Base-by-base conservation (phyloP, 108 stramenopile genomes). In the Fistulifera pelliculosa region DNA sequence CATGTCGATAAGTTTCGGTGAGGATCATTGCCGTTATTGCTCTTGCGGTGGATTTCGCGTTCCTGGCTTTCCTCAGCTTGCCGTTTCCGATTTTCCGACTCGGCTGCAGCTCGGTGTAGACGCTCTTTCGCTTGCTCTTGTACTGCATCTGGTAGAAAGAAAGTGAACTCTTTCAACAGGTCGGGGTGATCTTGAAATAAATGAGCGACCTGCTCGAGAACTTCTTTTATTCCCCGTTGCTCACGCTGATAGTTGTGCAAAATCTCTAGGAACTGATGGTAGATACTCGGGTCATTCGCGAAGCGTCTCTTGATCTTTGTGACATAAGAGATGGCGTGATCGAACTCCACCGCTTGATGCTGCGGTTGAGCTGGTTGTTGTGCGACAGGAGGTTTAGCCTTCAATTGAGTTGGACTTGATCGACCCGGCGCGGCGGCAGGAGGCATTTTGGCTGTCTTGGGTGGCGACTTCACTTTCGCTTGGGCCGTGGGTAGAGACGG, bases 211-310 rank as follows among this genome's bases (percentile, higher is more conserved):
- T 97, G 90, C 50, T 94, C 94, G 22, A 96, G 68, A 18, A 96
- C 98, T 44, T 97, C 94, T 54, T 97, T 96, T 70, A 99, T 96
- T 0, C 89, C 88, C n/a, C 93, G 87, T 62, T 98, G 96, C 62
- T 98, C 96, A 58, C 94, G 94, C 61, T 98, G 97, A 69, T 99
- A 99, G 7, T 94, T 96, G 78, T 98, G 97, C 40, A 99, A 73
- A 56, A 98, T 98, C 66, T 99, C 95, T 12, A 99, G 81, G 69
- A 99, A 99, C 54, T 94, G 79, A 60, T 95, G 92, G 68, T 95
- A 96, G 1, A 87, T 93, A 48, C 92, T 92, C 7, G 97, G 95
- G 47, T 98, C 89, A 56, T 76, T 71, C 0, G 91, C 75, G 58
- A 99, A 99, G 17, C 97, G 80, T 47, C 92, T 90, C 66, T 94